phyloP scores from a whole-genome alignment of 1,284 basidiomycete genomes.

The Ceratobasidium sp. region DNA sequence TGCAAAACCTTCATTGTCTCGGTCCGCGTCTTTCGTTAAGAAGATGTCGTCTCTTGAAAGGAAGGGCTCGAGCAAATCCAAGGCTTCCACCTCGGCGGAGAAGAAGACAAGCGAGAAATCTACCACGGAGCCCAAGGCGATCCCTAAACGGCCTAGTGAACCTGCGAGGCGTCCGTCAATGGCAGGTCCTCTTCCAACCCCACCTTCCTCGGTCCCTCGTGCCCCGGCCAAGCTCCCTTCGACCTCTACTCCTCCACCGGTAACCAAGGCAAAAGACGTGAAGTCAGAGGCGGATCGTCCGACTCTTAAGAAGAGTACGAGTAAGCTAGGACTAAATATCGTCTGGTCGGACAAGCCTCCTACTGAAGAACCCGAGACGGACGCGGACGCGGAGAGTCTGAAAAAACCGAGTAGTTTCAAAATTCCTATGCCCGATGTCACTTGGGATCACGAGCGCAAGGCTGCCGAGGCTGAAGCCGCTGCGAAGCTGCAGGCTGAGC shows the following conservation, averaged over 20 bases:
- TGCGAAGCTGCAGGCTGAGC: slow-evolving; percentile 24
- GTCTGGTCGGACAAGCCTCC: slow-evolving; percentile 40
- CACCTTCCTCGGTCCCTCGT: slow-evolving; percentile 35
- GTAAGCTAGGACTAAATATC: slow-evolving; percentile 33
- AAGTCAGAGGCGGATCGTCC: slow-evolving; percentile 17
- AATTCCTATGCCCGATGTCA: slow-evolving; percentile 40
- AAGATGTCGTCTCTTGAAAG: slow-evolving; percentile 22
- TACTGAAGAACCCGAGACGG: slow-evolving; percentile 34
- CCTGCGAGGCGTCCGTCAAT: slow-evolving; percentile 15
- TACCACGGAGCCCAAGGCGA: background rate
- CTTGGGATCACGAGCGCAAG: slow-evolving; percentile 39
- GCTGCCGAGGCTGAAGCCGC: slow-evolving; percentile 39
- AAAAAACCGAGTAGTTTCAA: slow-evolving; percentile 28
- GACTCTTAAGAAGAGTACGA: slow-evolving; percentile 38
- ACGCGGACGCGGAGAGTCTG: slow-evolving; percentile 5
- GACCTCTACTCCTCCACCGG: slow-evolving; percentile 17
- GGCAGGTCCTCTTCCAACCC: slow-evolving; percentile 42
- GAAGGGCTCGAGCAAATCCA: slow-evolving; percentile 11
- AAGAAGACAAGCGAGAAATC: slow-evolving; percentile 25
- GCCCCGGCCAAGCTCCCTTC: background rate
- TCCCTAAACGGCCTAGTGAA: slow-evolving; percentile 24
- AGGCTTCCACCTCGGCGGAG: slow-evolving; percentile 5
- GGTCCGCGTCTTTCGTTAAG: slow-evolving; percentile 25
- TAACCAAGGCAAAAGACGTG: slow-evolving; percentile 15
- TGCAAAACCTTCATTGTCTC: slow-evolving; percentile 4